These are phyloP conservation scores for Claviceps purpurea DNA, from an alignment of 2,329 filamentous ascomycete species.

Conservation along the genomic window DNA sequence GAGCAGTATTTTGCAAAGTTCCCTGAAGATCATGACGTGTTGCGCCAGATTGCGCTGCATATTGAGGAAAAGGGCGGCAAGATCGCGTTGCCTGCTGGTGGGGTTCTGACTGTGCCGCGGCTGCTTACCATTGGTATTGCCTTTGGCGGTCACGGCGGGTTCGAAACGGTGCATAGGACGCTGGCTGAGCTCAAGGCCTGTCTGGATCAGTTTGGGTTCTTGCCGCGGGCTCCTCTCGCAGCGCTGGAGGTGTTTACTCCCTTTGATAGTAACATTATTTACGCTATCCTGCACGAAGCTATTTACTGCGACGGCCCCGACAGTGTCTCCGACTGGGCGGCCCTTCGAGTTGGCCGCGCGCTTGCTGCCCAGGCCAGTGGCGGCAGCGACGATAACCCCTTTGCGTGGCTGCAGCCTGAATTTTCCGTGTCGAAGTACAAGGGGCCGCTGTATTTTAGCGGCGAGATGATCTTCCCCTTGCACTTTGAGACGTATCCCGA, in stretches of 20 bases:
- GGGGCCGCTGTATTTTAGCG: conserved; percentile 62
- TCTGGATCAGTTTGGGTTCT: conserved; percentile 59
- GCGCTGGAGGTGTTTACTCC: conserved; percentile 52
- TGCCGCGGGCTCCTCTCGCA: conserved; percentile 59
- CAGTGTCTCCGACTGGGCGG: conserved; percentile 60
- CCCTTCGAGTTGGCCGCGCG: conserved; percentile 45
- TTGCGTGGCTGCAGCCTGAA: conserved; percentile 34
- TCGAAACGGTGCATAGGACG: conserved; percentile 62
- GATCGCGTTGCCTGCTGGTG: conserved; percentile 57
- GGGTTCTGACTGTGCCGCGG: conserved; percentile 55
- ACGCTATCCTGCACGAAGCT: conserved; percentile 75
- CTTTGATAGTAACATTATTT: conserved; percentile 69
- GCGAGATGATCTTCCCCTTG: conserved; percentile 84
- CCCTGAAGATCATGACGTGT: conserved; percentile 59
- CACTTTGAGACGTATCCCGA: conserved; percentile 74
- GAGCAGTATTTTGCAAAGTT: conserved; percentile 71
- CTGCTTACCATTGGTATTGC: conserved; percentile 66
- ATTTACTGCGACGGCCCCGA: conserved; percentile 65
- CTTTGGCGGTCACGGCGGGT: conserved; percentile 67
- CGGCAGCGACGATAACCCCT: conserved; percentile 19
- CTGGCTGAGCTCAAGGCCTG: conserved; percentile 60
- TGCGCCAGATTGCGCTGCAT: conserved; percentile 53
- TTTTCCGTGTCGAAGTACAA: conserved; percentile 13
- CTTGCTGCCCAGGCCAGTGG: conserved; percentile 19
- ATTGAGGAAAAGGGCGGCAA: conserved; percentile 39